Conservation (phyloP, 257 asterid species). For the Solanum paucissectum region DNA sequence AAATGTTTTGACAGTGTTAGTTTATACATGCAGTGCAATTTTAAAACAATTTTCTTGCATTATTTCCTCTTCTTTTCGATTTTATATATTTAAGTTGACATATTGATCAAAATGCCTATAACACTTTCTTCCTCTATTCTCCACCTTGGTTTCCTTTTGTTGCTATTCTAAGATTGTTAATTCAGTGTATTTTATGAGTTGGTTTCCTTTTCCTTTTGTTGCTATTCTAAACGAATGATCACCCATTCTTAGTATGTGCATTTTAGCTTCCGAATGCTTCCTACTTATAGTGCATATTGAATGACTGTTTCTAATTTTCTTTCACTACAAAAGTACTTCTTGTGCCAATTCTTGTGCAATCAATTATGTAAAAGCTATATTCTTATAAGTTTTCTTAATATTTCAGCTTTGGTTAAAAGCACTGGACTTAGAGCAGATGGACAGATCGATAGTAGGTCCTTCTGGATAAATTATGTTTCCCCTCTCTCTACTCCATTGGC, state of each 20-base stretch:
- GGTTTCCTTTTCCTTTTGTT: neutral
- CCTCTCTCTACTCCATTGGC: slow-evolving; percentile 75
- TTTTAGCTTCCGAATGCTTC: neutral
- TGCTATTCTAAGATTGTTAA: neutral
- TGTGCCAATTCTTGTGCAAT: neutral
- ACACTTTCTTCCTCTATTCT: neutral
- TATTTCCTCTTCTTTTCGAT: neutral
- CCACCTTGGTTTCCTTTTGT: neutral
- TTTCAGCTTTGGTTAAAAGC: slow-evolving; percentile 79
- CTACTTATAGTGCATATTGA: neutral
- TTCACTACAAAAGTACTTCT: neutral
- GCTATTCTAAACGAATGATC: neutral
- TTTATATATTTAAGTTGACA: neutral
- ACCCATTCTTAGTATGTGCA: neutral
- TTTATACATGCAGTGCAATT: neutral
- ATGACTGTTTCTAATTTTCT: neutral
- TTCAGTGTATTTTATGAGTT: neutral
- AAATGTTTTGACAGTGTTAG: neutral
- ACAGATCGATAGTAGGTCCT: slow-evolving; percentile 81
- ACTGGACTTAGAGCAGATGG: slow-evolving; percentile 79
- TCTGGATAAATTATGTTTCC: slow-evolving; percentile 78
- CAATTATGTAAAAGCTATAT: neutral
- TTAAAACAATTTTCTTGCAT: neutral
- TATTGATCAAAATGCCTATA: neutral
- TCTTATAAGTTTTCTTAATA: slow-evolving; percentile 3